A percentile compares a stretch with the other conserved stretches of the same genome.
Evolutionary conservation across 345 rosid genomes (phyloP).

Genomic region (Populus davidiana): DNA sequence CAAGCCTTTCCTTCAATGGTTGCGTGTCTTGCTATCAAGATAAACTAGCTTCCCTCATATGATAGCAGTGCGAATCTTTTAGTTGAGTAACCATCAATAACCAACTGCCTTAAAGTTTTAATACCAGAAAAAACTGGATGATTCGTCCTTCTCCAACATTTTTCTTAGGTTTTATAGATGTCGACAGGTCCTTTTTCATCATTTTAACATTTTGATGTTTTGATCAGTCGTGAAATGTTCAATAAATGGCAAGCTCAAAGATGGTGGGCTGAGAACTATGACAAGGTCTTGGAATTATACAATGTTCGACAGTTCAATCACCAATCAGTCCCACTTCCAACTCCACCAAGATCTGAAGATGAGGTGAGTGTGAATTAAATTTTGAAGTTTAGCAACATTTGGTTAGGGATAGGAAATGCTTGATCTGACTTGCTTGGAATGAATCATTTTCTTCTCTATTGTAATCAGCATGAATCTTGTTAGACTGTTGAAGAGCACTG

Average conservation of each 20-base stretch:
- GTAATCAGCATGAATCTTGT: background rate
- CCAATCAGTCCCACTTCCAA: slow-evolving; percentile 66
- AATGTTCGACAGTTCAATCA: slow-evolving; percentile 76
- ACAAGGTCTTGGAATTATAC: slow-evolving; percentile 89
- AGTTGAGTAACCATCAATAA: background rate
- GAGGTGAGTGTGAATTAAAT: slow-evolving; percentile 46
- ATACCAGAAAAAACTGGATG: background rate
- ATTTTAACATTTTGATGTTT: background rate
- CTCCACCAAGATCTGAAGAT: slow-evolving; percentile 68
- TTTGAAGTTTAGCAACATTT: background rate
- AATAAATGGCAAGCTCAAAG: slow-evolving; percentile 96
- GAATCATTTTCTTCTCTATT: background rate
- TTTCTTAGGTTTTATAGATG: background rate
- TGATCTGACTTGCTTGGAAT: background rate
- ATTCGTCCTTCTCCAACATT: slow-evolving; percentile 12
- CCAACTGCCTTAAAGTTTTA: background rate
- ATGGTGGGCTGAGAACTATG: slow-evolving; percentile 95
- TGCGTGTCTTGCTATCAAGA: background rate
- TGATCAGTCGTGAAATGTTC: slow-evolving; percentile 84
- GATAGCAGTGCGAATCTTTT: background rate
- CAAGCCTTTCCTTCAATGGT: too few relatives aligned
- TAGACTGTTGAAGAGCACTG: background rate
- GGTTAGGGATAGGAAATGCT: background rate
- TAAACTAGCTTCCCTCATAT: background rate
- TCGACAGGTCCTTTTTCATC: background rate